A percentile compares a stretch with the other conserved stretches of the same genome.
phyloP scores from a whole-genome alignment of 352 stramenopile genomes.

The Globisporangium takayamanum region DNA sequence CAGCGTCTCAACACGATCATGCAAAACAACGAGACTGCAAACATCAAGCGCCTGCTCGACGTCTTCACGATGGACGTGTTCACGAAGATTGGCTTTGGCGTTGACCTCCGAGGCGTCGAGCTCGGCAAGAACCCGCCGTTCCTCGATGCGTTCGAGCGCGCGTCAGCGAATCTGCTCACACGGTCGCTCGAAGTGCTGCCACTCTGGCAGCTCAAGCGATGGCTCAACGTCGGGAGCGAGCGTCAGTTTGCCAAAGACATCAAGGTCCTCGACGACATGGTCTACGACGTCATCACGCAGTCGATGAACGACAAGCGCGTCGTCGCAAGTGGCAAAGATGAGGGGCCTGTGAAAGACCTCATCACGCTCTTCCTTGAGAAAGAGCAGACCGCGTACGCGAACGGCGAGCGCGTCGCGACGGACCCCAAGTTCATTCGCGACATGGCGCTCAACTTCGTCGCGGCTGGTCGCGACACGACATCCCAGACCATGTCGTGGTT shows the following conservation, averaged over 20 bases:
- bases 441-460: constrained; percentile 77
- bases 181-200: constrained; percentile 18
- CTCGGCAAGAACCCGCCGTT: constrained; percentile 18
- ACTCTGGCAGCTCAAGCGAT: constrained; percentile 21
- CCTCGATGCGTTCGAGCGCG: constrained; percentile 25
- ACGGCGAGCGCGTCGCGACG: neutral
- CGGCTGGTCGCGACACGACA: constrained; percentile 71
- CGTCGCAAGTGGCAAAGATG: neutral
- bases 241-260: neutral
- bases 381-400: constrained; percentile 2
- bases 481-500: constrained; percentile 70
- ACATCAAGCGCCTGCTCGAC: constrained; percentile 25
- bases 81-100: constrained; percentile 46
- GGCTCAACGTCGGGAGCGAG: constrained; percentile 18
- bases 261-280: constrained; percentile 10
- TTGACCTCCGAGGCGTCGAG: constrained; percentile 23
- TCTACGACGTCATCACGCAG: constrained; percentile 12
- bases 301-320: neutral
- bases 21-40: neutral
- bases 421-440: constrained; percentile 43
- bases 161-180: constrained; percentile 7
- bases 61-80: constrained; percentile 53
- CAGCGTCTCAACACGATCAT: neutral
- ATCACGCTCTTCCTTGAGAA: constrained; percentile 51
- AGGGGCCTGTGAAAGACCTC: constrained; percentile 17